Percentiles rank a stretch among this genome's conserved stretches.
phyloP scores from a whole-genome alignment of 371 early-diverging fungal genomes.

The Rhizopus arrhizus region DNA sequence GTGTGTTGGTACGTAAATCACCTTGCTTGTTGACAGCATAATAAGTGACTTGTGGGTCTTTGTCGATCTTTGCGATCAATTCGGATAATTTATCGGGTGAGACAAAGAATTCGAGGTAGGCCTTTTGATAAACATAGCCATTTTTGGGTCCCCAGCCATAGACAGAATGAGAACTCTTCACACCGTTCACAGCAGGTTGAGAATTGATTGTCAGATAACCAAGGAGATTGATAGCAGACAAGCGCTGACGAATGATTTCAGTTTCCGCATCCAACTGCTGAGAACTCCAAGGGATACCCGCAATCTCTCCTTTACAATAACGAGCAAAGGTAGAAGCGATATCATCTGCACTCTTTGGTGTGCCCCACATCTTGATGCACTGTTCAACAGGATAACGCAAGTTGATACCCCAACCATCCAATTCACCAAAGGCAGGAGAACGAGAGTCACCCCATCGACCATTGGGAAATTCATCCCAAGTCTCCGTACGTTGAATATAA shows the following conservation, averaged over 20 bases:
- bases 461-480: constrained; percentile 98
- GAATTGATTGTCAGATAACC: constrained; percentile 92
- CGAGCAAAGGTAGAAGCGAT: constrained; percentile 75
- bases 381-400: constrained; percentile 70
- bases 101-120: constrained; percentile 81
- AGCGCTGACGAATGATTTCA: constrained; percentile 68
- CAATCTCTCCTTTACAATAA: constrained; percentile 79
- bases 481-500: constrained; percentile 91
- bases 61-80: constrained; percentile 51
- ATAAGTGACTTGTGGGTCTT: constrained; percentile 76
- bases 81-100: constrained; percentile 46
- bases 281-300: constrained; percentile 92
- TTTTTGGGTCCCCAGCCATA: constrained; percentile 96
- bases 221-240: constrained; percentile 72
- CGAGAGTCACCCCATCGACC: constrained; percentile 98
- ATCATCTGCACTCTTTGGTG: constrained; percentile 69
- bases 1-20: constrained; percentile 84
- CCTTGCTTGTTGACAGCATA: constrained; percentile 85
- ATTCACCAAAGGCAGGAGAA: constrained; percentile 91
- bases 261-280: constrained; percentile 84
- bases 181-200: constrained; percentile 95
- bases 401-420: constrained; percentile 86
- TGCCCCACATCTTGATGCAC: constrained; percentile 78
- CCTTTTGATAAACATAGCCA: constrained; percentile 94
- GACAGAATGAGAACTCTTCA: constrained; percentile 67